A percentile compares a stretch with the other conserved stretches of the same genome.
phyloP scores from a whole-genome alignment of 768 basidiomycete genomes.

The Calocybe gangraenosa region DNA sequence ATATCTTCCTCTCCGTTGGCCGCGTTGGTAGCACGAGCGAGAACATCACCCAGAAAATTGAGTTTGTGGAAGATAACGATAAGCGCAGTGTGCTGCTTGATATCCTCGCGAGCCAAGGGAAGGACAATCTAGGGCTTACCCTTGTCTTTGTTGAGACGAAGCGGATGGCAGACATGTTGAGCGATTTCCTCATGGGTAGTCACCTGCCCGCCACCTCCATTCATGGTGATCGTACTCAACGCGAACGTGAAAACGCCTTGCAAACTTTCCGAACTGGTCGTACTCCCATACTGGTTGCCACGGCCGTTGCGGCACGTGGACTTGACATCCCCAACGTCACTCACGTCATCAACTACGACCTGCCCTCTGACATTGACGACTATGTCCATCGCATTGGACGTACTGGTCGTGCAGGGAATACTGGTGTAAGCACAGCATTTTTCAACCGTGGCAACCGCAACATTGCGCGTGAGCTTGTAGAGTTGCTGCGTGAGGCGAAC shows the following conservation, averaged over 20 bases:
- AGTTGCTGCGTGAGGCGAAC: conserved; percentile 93
- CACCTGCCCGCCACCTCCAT: conserved; percentile 91
- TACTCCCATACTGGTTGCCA: conserved; percentile 96
- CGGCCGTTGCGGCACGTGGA: conserved; percentile 97
- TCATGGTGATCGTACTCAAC: conserved; percentile 96
- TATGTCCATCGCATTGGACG: conserved; percentile 98
- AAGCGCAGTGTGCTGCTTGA: conserved; percentile 97
- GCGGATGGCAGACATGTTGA: conserved; percentile 98
- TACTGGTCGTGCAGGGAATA: conserved; percentile 98
- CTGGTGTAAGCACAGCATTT: conserved; percentile 93
- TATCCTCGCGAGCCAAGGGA: conserved; percentile 75
- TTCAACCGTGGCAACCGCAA: conserved; percentile 92
- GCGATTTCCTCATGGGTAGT: conserved; percentile 87
- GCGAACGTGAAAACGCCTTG: conserved; percentile 94
- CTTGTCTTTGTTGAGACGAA: conserved; percentile 99
- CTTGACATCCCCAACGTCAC: conserved; percentile 99
- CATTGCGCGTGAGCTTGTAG: conserved; percentile 88
- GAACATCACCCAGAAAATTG: conserved; percentile 99
- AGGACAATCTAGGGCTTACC: conserved; percentile 67
- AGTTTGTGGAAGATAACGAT: conserved; percentile 96
- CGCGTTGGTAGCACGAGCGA: conserved; percentile 98
- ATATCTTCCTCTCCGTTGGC: conserved; percentile 97
- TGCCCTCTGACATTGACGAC: conserved; percentile 97
- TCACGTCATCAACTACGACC: conserved; percentile 97
- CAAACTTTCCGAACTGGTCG: conserved; percentile 94